Base-by-base conservation (phyloP, 2,329 filamentous ascomycete genomes). In the Ceratocystis eucalypticola region DNA sequence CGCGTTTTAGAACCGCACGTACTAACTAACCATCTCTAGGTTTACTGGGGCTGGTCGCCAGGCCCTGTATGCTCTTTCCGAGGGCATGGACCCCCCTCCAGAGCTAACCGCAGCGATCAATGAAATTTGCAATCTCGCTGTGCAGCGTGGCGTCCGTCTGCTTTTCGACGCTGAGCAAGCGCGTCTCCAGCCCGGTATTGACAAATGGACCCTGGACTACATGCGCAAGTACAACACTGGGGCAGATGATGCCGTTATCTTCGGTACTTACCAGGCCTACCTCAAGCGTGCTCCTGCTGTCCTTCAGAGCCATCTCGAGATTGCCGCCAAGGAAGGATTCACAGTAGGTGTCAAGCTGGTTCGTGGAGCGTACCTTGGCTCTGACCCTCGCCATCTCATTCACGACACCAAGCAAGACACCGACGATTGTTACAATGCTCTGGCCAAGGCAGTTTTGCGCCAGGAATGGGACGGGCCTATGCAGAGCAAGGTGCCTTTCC, bases 121-220 rank as follows among this genome's bases (percentile, higher is more conserved):
- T 70, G 79, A 84, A 62, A 86, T 95, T 69, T 95, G 91, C 76
- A 78, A 85, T 61, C 82, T 88, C 17, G 91, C 91, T 0, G 80
- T 83, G 1, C 77, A 82, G 46, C 84, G 86, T 64, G 84, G 86
- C 28, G 84, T 96, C 2, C 82, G 84, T 2, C 80, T 96, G 0
- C 82, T 96, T 1, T 90, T 96, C 69, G 90, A 95, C 69, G 92
- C 91, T 1, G 92, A 96, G 76, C 90, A 96, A 74, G 85, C 87
- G 66, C 81, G 83, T 66, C 82, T 94, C 37, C 89, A 96, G 76
- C 78, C 82, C 5, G 90, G 90, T 6, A 93, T 95, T 69, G 87
- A 94, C 73, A 82, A 84, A 70, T 93, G 91, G 88, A 89, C 87
- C 4, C 75, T 94, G 62, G 77, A 81, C n/a, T 87, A 91, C 70